Base-by-base conservation (phyloP, 2,329 filamentous ascomycete genomes). In the Stagonosporopsis vannaccii region DNA sequence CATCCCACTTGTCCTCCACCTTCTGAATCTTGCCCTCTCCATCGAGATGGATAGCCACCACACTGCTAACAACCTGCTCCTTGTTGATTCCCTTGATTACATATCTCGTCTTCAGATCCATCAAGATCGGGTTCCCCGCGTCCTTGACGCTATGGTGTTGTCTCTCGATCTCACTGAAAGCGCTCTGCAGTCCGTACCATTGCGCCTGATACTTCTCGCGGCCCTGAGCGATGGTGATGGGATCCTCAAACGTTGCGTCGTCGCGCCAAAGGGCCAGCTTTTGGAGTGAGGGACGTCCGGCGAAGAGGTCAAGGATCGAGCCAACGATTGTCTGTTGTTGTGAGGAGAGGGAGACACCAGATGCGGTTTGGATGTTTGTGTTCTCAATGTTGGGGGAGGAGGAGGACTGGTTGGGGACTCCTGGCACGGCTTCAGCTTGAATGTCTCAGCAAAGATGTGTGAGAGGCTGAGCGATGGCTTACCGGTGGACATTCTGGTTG, bases 301-400 rank as follows among this genome's bases (percentile, higher is more conserved):
- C 82, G 68, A 88, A 88, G 43, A 88, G 81, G 67, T 88, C 86
- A 22, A 89, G 79, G 13, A 88, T 79, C 41, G 81, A 83, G 55
- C 83, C 83, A 12, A 87, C 81, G 28, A 87, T 56, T 0, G 84
- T 79, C 57, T 82, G 81, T 65, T 88, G 84, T 19, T 79, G 68
- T 0, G 75, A 61, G 17, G 77, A 78, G 13, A 87, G 77, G 0
- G 78, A 71, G 13, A 87, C 79, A 12, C 84, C 84, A 0, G 80
- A 62, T 0, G 78, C 79, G 9, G 81, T 81, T 41, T 81, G 78
- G 67, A 88, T 79, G 65, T 81, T 74, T n/a, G 78, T 84, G 69
- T 80, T 84, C 65, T 84, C 81, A 59, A 87, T 82, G 40, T 79
- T 79, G 54, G 80, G 70, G 26, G 50, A 59, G 41, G 54, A 49